Base-by-base conservation (phyloP, 352 stramenopile genomes). In the Aphanomyces invadans region DNA sequence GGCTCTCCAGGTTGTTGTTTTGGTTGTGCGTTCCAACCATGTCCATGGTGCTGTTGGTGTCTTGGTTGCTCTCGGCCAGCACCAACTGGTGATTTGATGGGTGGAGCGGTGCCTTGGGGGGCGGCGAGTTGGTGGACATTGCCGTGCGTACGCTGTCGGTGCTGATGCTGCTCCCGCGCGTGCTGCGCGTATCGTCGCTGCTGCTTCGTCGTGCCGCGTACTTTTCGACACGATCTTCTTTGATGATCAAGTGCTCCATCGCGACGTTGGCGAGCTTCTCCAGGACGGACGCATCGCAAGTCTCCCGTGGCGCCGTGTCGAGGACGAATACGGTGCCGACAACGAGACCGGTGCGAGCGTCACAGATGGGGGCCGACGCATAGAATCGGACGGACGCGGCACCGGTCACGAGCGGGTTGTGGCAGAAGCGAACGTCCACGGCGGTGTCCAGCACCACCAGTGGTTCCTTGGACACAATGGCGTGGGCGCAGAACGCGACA, bases 1-100 rank as follows among this genome's bases (percentile, higher is more conserved):
- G 71, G 46, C 80, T 66, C 54, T 93, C 83, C 75, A 90, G 46
- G 29, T 51, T 44, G 60, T 51, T 67, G 49, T 9, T 21, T 11
- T 32, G 19, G 49, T 33, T 57, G 25, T 17, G 46, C 19, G 28
- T 23, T 28, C 21, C 9, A 23, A 33, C 49, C 12, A 21, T 29
- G 21, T 44, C 60, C 15, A 12, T 65, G 21, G 56, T 65, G 38
- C 10, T 54, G 23, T n/a, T 28, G 5, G 44, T 5, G 3, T 26
- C 26, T 31, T 23, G 59, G 33, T 56, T 66, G 26, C n/a, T n/a
- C n/a, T 28, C n/a, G n/a, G 29, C 42, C 39, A 36, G 15, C 11
- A 45, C 12, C 44, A n/a, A 19, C 19, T 52, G 12, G 49, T 57
- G 23, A 33, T 21, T 54, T 54, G 46, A 28, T 54, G 46, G 1